phyloP scores from a whole-genome alignment of 2,329 filamentous ascomycete genomes.

The Clarireedia hainanense region DNA sequence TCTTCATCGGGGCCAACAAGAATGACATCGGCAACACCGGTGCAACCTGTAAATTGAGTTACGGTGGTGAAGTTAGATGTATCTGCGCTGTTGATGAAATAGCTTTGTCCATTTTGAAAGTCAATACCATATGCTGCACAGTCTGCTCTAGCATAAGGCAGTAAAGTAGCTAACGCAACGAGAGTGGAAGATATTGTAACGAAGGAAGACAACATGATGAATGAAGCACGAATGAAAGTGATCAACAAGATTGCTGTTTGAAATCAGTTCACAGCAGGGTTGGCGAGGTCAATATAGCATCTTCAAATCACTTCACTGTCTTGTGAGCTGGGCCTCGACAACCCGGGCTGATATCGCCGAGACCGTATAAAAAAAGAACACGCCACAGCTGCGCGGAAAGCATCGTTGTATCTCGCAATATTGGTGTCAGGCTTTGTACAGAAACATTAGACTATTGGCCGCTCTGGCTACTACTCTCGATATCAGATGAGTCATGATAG shows the following conservation, averaged over 20 bases:
- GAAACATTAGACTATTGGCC: neutral
- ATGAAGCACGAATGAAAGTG: neutral
- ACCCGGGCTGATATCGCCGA: neutral
- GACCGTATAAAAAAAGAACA: conserved; percentile 6
- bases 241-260: neutral
- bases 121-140: conserved; percentile 8
- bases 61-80: conserved; percentile 5
- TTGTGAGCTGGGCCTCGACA: neutral
- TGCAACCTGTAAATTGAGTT: conserved; percentile 3
- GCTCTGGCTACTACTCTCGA: neutral
- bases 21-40: conserved; percentile 4
- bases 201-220: conserved; percentile 7
- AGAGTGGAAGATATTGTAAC: neutral
- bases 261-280: neutral
- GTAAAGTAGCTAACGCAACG: conserved; percentile 1
- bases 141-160: conserved; percentile 2
- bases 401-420: neutral
- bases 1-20: conserved; percentile 3
- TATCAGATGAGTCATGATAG: neutral
- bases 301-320: neutral
- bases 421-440: neutral
- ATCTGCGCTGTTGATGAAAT: conserved; percentile 6
- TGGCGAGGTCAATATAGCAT: conserved; percentile 1
- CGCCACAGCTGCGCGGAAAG: neutral
- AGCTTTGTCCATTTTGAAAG: conserved; percentile 6